Evolutionary conservation across 441 rosid genomes (phyloP).

Genomic region (Melastoma candidum): DNA sequence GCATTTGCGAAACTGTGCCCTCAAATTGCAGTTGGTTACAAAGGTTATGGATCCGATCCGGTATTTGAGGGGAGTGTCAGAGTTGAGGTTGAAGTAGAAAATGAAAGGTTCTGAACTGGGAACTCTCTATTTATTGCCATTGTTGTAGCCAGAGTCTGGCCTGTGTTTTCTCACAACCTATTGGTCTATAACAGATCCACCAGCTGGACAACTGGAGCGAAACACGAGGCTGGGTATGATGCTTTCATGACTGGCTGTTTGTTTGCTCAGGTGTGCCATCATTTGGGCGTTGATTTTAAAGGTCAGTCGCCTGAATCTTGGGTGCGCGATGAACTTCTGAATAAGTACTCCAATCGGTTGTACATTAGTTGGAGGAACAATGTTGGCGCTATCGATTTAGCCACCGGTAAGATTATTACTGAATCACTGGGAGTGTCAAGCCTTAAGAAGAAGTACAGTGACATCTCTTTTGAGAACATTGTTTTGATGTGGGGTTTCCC

Average conservation of each 20-base stretch:
- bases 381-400: slow-evolving; percentile 56
- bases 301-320: slow-evolving; percentile 30
- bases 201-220: slow-evolving; percentile 71
- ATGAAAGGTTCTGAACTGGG: slow-evolving; percentile 42
- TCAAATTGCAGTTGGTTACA: slow-evolving; percentile 40
- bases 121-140: background rate
- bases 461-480: slow-evolving; percentile 37
- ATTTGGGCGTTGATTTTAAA: slow-evolving; percentile 59
- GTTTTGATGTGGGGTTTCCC: slow-evolving; percentile 76
- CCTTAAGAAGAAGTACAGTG: slow-evolving; percentile 17
- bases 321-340: slow-evolving; percentile 40
- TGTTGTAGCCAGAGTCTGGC: no score
- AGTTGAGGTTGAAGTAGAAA: slow-evolving; percentile 76
- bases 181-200: slow-evolving; percentile 44
- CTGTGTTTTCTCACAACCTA: slow-evolving; percentile 9
- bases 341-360: slow-evolving; percentile 55
- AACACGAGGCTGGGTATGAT: slow-evolving; percentile 98
- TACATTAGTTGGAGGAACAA: slow-evolving; percentile 66
- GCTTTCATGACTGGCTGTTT: slow-evolving; percentile 98
- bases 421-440: slow-evolving; percentile 22
- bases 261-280: slow-evolving; percentile 77
- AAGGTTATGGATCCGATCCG: slow-evolving; percentile 12
- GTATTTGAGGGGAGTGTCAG: slow-evolving; percentile 30
- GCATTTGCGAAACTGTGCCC: slow-evolving; percentile 73
- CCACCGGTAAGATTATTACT: slow-evolving; percentile 32